phyloP scores from a whole-genome alignment of 306 rosid genomes.

The Datisca glomerata region DNA sequence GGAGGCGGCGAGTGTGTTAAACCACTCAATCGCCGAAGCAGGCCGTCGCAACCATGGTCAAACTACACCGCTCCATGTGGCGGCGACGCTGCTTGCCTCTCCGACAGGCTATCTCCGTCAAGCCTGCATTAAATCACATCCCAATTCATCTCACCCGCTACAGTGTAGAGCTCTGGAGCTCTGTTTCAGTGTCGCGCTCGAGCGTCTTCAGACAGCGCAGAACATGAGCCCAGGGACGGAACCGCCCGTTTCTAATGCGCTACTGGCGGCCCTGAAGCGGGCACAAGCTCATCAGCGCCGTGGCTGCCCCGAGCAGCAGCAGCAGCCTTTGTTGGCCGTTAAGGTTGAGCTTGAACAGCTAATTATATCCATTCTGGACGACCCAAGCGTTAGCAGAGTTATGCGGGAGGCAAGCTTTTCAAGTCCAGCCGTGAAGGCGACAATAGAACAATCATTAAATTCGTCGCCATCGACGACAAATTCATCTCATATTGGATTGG shows the following conservation, averaged over 20 bases:
- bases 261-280: conserved; percentile 89
- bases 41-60: conserved; percentile 94
- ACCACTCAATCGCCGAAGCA: conserved; percentile 87
- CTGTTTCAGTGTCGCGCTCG: conserved; percentile 90
- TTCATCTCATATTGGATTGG: conserved; percentile 9
- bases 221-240: conserved; percentile 43
- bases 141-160: conserved; percentile 91
- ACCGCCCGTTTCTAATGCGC: conserved; percentile 86
- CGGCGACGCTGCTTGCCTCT: conserved; percentile 67
- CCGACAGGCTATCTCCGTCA: conserved; percentile 80
- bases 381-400: conserved; percentile 90
- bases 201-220: conserved; percentile 77
- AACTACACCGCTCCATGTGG: conserved; percentile 94
- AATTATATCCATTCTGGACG: conserved; percentile 86
- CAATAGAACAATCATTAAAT: conserved; percentile 69
- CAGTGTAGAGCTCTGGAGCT: conserved; percentile 97
- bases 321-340: conserved; percentile 86
- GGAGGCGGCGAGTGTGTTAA: conserved; percentile 82
- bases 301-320: conserved; percentile 92
- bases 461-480: conserved; percentile 43
- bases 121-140: conserved; percentile 92
- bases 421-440: conserved; percentile 76
- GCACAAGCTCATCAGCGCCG: conserved; percentile 98
- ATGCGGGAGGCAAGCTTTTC: conserved; percentile 96
- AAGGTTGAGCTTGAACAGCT: conserved; percentile 93